Percentiles rank a stretch among this genome's conserved stretches.
phyloP scores from a whole-genome alignment of 2,329 filamentous ascomycete species.

The Fusarium sterilihyphosum region DNA sequence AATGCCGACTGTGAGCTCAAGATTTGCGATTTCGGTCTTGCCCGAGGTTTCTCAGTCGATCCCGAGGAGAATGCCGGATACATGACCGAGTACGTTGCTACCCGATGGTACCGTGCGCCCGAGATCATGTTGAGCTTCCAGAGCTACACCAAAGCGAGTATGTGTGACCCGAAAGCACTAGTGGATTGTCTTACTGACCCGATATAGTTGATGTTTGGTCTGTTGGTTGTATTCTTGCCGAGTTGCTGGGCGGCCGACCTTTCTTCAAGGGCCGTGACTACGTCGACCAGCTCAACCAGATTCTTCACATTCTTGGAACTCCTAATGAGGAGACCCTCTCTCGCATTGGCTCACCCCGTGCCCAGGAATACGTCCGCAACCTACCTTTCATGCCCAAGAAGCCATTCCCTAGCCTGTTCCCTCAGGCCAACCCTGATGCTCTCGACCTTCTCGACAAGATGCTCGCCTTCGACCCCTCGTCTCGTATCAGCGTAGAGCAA shows the following conservation, averaged over 20 bases:
- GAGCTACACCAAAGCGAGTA: slow-evolving; percentile 99
- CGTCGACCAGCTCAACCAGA: slow-evolving; percentile 99
- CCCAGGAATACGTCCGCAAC: slow-evolving; percentile 98
- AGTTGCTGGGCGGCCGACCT: slow-evolving; percentile 92
- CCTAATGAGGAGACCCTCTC: slow-evolving; percentile 94
- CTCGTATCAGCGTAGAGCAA: slow-evolving; percentile 92
- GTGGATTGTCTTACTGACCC: slow-evolving; percentile 16
- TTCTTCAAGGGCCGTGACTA: slow-evolving; percentile 99
- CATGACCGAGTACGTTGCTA: slow-evolving; percentile 99
- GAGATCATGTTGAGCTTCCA: slow-evolving; percentile 99
- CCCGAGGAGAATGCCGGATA: slow-evolving; percentile 98
- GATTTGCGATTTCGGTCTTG: slow-evolving; percentile 98
- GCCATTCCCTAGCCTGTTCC: slow-evolving; percentile 87
- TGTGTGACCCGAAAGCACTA: slow-evolving; percentile 53
- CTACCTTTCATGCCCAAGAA: slow-evolving; percentile 95
- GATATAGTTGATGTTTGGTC: slow-evolving; percentile 97
- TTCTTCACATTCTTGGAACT: slow-evolving; percentile 96
- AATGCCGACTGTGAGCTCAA: slow-evolving; percentile 99
- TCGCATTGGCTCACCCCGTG: slow-evolving; percentile 92
- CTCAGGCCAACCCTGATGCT: slow-evolving; percentile 93
- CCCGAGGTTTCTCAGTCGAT: slow-evolving; percentile 95
- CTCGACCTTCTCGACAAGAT: slow-evolving; percentile 96
- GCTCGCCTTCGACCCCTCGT: slow-evolving; percentile 95
- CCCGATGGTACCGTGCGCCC: slow-evolving; percentile 92
- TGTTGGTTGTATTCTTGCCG: slow-evolving; percentile 95